Evolutionary conservation across 1,284 basidiomycete genomes (phyloP).

Genomic region (Trichosporon asahii): DNA sequence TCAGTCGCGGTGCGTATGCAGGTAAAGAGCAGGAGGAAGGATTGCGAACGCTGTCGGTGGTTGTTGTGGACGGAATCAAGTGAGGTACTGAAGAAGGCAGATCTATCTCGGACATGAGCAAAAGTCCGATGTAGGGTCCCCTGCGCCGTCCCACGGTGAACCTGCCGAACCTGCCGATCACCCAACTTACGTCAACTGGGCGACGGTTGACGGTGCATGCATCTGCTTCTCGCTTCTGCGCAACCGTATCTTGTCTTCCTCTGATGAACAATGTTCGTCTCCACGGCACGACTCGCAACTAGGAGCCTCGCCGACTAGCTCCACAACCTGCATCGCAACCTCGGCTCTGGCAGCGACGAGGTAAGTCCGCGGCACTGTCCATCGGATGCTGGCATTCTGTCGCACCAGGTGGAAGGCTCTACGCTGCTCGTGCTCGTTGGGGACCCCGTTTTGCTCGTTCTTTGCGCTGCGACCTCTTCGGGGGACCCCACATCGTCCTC

Average conservation of each 20-base stretch:
- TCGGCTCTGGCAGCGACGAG: neutral
- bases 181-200: neutral
- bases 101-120: neutral
- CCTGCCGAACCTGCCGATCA: neutral
- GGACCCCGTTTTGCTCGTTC: neutral
- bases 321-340: neutral
- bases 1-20: too few species aligned
- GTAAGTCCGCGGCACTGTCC: neutral
- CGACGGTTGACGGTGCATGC: neutral
- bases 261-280: neutral
- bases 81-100: neutral
- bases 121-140: neutral
- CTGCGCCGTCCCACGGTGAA: neutral
- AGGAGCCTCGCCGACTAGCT: neutral
- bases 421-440: neutral
- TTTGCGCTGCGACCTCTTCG: neutral
- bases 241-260: neutral
- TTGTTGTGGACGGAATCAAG: neutral
- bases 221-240: neutral
- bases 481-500: neutral
- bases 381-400: neutral
- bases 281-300: neutral
- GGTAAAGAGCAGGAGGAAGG: neutral
- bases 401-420: neutral
- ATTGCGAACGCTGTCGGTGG: neutral